phyloP scores from a whole-genome alignment of 371 early-diverging fungal genomes.

The Rhizopus microsporus region DNA sequence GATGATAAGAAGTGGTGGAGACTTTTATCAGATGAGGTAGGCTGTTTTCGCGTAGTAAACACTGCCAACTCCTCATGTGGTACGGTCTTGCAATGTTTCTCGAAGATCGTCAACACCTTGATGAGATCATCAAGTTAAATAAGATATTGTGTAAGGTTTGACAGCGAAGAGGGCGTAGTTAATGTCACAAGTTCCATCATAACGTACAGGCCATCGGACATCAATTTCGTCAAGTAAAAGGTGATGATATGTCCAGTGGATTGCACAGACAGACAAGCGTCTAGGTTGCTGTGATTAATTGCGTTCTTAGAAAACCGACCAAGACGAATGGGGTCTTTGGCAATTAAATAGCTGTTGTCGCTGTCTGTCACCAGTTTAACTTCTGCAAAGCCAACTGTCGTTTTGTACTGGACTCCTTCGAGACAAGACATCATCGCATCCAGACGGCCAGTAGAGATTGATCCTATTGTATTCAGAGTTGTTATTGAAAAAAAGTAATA shows the following conservation, averaged over 20 bases:
- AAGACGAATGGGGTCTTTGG: conserved; percentile 2
- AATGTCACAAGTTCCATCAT: conserved; percentile 15
- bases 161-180: not conserved
- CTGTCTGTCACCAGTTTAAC: conserved; percentile 4
- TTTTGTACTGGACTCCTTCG: conserved; percentile 8
- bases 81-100: conserved; percentile 4
- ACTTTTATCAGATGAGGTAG: conserved; percentile 3
- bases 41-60: conserved; percentile 5
- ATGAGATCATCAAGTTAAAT: conserved; percentile 6
- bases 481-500: too few relatives aligned
- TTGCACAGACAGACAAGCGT: conserved; percentile 3
- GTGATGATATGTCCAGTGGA: conserved; percentile 4
- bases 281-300: not conserved
- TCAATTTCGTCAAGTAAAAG: conserved; percentile 8
- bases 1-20: conserved; percentile 5
- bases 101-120: conserved; percentile 7
- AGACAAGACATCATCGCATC: conserved; percentile 3
- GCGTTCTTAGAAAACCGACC: conserved; percentile 9
- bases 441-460: not conserved
- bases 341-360: conserved; percentile 6
- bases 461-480: too few relatives aligned
- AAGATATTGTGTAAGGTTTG: conserved; percentile 7
- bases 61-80: conserved; percentile 5
- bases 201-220: conserved; percentile 10
- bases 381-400: conserved; percentile 5